Evolutionary conservation across 345 rosid species (phyloP), one percentile per base, ranked within the genome.

Genomic region (Litchi chinensis): DNA sequence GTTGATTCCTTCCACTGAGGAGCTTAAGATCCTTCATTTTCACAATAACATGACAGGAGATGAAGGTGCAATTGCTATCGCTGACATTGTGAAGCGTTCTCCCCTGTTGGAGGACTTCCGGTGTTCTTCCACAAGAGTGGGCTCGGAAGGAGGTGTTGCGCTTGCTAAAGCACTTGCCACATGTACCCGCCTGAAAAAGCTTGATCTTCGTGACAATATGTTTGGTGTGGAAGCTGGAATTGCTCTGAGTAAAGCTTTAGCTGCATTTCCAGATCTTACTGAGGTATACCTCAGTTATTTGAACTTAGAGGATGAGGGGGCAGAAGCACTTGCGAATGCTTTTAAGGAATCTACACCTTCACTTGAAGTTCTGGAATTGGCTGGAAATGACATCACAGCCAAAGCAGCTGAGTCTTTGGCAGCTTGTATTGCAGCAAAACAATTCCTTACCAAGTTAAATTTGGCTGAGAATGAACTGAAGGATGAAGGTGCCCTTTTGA

Each of bases 41-140:
- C 97, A 91, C 73, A 95, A 92, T 82, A 95, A 95, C 84, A 95
- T 95, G 98, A 92, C 98, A 1, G 98, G 97, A 65, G 98, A 93
- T 57, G 87, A 87, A 82, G 98, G 97, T 76, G 97, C 93, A 7
- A 66, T 88, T 76, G 89, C 97, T 44, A 93, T 95, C 68, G 80
- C 97, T 59, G 90, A 92, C 83, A 88, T 91, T 13, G 85, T 93
- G 82, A 87, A 77, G 79, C 76, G 75, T 28, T 89, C 92, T 65
- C 91, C 87, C 19, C 70, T 77, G 8, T 74, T 93, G 86, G 95
- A 90, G 84, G 95, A 95, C 80, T 93, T 95, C 74, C 86, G 86
- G 69, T 95, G 98, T 74, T 93, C 97, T 32, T 93, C 97, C 19
- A 93, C 94, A 0, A 91, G 98, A 80, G 77, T 95, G 72, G 97